These are phyloP conservation scores for Musa acuminata DNA, from an alignment of 176 grass and related monocot species.

Conservation along the genomic window DNA sequence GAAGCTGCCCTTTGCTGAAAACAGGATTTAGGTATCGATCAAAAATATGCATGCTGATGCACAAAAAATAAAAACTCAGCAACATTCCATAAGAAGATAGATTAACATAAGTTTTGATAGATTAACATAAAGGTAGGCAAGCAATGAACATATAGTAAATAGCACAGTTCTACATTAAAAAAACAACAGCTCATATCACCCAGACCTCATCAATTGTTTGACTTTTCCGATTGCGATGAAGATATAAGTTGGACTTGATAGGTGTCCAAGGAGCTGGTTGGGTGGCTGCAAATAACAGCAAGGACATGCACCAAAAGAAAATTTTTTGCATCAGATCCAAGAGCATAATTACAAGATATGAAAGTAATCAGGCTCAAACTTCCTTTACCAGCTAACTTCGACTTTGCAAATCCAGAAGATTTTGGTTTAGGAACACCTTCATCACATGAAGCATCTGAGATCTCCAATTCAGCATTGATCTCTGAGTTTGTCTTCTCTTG, in stretches of 20 bases:
- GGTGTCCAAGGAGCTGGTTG: slow-evolving; percentile 43
- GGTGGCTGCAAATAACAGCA: slow-evolving; percentile 29
- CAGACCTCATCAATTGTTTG: slow-evolving; percentile 89
- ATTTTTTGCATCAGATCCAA: no score
- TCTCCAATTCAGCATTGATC: slow-evolving; percentile 89
- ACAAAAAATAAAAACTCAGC: no score
- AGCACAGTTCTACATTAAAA: no score
- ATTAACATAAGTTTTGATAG: no score
- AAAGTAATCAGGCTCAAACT: neutral
- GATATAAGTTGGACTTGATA: slow-evolving; percentile 61
- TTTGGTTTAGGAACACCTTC: slow-evolving; percentile 22
- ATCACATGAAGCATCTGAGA: slow-evolving; percentile 92
- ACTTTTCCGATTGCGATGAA: slow-evolving; percentile 62
- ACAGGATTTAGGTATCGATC: no score
- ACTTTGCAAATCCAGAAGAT: slow-evolving; percentile 28
- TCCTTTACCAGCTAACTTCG: slow-evolving; percentile 7
- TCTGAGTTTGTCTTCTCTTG: slow-evolving; percentile 93
- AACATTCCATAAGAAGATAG: no score
- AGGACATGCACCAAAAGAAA: slow-evolving; percentile 5
- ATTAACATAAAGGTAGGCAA: no score
- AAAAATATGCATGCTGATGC: no score
- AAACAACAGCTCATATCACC: neutral
- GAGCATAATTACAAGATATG: neutral
- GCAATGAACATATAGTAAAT: no score
- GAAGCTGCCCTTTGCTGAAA: no score